Evolutionary conservation across 2,329 filamentous ascomycete genomes (phyloP), one percentile per base, ranked within the genome.

Genomic region (Sporothrix protearum): DNA sequence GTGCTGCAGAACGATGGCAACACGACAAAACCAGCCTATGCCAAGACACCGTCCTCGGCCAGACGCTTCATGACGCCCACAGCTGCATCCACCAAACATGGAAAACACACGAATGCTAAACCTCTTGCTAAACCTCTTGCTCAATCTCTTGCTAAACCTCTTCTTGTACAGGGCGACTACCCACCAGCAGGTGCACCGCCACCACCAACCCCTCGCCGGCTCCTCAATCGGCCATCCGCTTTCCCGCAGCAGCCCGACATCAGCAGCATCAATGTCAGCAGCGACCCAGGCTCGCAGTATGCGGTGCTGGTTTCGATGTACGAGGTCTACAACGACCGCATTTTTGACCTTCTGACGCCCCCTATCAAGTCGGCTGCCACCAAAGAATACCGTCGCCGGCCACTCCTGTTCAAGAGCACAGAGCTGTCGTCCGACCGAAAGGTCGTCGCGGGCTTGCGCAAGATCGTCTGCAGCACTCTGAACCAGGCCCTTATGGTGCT

Each of bases 251-350:
- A 85, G 6, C 95, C 95, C 9, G 89, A 94, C 74, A 88, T 97
- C 69, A 88, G 89, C 80, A 85, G 89, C 68, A 83, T 97, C 57
- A 83, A 86, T 4, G 85, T 96, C 0, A 85, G 88, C 0, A 84
- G 89, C 64, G 91, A 94, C 73, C 84, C 85, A 0, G 86, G 87
- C 25, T 88, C 91, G 70, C 93, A 97, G 76, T 97, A 97, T 76
- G 91, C 92, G 4, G 89, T 99, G 70, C 84, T 99, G 12, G 86
- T 99, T 28, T 97, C 94, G 70, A 99, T 99, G 94, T 98, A 98
- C 80, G 96, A 99, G 80, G 95, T 99, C 1, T 97, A 99, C 83
- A 99, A 99, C 78, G 95, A 99, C 81, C 90, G 94, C 47, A 98
- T 99, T 75, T 98, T 96, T 79, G 96, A 99, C 77, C 88, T 99